Conservation (phyloP, 805 yeast genomes). For the Candida methanosorbosa region DNA sequence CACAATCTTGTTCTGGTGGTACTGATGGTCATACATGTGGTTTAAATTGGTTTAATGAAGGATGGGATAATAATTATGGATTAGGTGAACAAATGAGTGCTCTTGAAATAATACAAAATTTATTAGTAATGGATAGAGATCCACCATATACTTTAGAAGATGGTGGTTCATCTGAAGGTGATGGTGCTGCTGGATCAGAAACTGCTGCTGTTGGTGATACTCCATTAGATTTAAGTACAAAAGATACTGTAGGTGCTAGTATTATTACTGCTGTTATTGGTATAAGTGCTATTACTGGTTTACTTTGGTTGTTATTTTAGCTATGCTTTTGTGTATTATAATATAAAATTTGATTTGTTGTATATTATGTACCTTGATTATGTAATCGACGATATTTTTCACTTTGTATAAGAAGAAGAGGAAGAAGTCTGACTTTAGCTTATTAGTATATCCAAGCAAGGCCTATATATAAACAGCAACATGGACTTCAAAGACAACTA, state of each 20-base stretch:
- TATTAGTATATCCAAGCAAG: too few relatives aligned
- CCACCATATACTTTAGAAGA: constrained; percentile 39
- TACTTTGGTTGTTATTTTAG: neutral
- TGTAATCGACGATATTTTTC: too few relatives aligned
- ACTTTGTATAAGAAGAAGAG: neutral
- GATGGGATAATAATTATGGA: constrained; percentile 63
- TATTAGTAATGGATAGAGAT: constrained; percentile 33
- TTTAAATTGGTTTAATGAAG: constrained; percentile 47
- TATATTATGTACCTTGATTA: neutral
- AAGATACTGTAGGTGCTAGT: constrained; percentile 62
- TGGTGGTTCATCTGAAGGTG: constrained; percentile 34
- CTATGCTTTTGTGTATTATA: constrained; percentile 5
- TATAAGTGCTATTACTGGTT: constrained; percentile 1
- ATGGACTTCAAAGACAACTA: neutral
- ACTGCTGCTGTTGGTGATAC: constrained; percentile 30
- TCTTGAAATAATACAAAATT: constrained; percentile 49
- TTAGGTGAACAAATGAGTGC: constrained; percentile 77
- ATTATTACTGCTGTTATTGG: constrained; percentile 54
- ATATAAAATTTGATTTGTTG: neutral
- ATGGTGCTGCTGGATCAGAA: constrained; percentile 59
- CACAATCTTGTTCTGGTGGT: constrained; percentile 67
- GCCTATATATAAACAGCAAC: neutral
- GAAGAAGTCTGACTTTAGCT: too few relatives aligned
- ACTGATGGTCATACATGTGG: constrained; percentile 73
- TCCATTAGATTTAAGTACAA: constrained; percentile 29